Percentiles rank a stretch among this genome's conserved stretches.
These are phyloP conservation scores for Penicillium sp. DNA, from an alignment of 2,329 filamentous ascomycete species.

Conservation along the genomic window DNA sequence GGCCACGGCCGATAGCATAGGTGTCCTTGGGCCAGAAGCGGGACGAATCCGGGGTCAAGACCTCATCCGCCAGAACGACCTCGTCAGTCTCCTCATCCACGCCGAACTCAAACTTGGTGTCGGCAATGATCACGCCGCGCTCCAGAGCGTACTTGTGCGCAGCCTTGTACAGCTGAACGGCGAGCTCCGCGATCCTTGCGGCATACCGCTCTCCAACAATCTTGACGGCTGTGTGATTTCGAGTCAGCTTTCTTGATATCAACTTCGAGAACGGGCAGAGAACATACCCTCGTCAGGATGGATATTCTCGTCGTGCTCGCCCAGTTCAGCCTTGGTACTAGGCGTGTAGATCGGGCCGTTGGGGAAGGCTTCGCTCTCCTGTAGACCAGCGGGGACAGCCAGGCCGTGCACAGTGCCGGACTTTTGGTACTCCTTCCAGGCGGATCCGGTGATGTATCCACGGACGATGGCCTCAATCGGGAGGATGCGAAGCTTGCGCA, in stretches of 20 bases:
- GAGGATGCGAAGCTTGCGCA: slow-evolving; percentile 67
- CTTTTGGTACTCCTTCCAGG: slow-evolving; percentile 72
- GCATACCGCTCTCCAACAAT: slow-evolving; percentile 64
- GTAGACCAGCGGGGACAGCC: slow-evolving; percentile 60
- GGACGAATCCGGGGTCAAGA: slow-evolving; percentile 75
- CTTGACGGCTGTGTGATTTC: slow-evolving; percentile 42
- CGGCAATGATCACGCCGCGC: slow-evolving; percentile 69
- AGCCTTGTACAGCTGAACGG: slow-evolving; percentile 58
- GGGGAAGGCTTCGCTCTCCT: slow-evolving; percentile 63
- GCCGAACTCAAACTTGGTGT: slow-evolving; percentile 74
- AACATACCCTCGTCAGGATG: slow-evolving; percentile 57
- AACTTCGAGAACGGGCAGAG: neutral
- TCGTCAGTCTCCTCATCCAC: slow-evolving; percentile 60
- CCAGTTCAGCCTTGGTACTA: slow-evolving; percentile 75
- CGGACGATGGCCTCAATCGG: slow-evolving; percentile 81
- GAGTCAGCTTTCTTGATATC: slow-evolving; percentile 6
- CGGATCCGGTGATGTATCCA: slow-evolving; percentile 81
- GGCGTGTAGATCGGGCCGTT: slow-evolving; percentile 70
- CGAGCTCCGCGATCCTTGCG: slow-evolving; percentile 59
- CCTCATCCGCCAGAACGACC: slow-evolving; percentile 75
- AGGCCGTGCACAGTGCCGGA: slow-evolving; percentile 77
- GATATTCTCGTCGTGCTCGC: slow-evolving; percentile 82
- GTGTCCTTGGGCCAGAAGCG: slow-evolving; percentile 77
- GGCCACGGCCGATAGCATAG: slow-evolving; percentile 67
- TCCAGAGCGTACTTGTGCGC: slow-evolving; percentile 44